Evolutionary conservation across 2,329 filamentous ascomycete genomes (phyloP), one percentile per base, ranked within the genome.

Genomic region (Fusarium compactum): DNA sequence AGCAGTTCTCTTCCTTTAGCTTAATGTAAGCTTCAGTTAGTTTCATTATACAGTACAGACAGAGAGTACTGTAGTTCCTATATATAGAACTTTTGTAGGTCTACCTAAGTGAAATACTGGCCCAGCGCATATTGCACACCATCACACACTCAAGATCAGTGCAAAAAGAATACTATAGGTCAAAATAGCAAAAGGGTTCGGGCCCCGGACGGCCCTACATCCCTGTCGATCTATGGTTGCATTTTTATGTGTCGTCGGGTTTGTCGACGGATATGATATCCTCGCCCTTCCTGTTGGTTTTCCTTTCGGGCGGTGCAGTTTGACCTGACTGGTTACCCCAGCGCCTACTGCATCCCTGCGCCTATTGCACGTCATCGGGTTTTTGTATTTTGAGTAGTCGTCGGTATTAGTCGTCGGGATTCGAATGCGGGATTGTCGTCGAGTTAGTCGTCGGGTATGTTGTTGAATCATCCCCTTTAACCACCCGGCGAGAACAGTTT

Each of bases 141-240:
- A 34, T 18, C 2, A 34, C 9, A 34, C 9, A 38, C n/a, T 24
- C 3, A 38, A 10, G 3, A 11, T 22, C 0, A 16, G 46, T 7
- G 24, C 5, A 66, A 43, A 43, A 58, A 69, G 27, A 53, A 44
- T 53, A 25, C 29, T 18, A 24, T 29, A 22, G 20, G 3, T 11
- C 4, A 41, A 59, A 41, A 22, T 59, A 40, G 27, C 72, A 77
- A 77, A 77, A 77, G 76, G 72, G 75, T 77, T 77, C 76, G 59
- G 73, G 63, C 65, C 66, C 65, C 66, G 56, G 44, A 55, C 63
- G 44, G 66, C 65, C 72, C 74, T 77, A 77, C 75, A 62, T 77
- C 76, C 72, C 76, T 64, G 69, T 58, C 58, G 65, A 54, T 55
- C 24, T n/a, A n/a, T 38, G 58, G 50, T 40, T 66, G 67, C 68